Evolutionary conservation across 2,329 filamentous ascomycete species (phyloP), one percentile per base, ranked within the genome.

Genomic region (Fusarium scirpi): DNA sequence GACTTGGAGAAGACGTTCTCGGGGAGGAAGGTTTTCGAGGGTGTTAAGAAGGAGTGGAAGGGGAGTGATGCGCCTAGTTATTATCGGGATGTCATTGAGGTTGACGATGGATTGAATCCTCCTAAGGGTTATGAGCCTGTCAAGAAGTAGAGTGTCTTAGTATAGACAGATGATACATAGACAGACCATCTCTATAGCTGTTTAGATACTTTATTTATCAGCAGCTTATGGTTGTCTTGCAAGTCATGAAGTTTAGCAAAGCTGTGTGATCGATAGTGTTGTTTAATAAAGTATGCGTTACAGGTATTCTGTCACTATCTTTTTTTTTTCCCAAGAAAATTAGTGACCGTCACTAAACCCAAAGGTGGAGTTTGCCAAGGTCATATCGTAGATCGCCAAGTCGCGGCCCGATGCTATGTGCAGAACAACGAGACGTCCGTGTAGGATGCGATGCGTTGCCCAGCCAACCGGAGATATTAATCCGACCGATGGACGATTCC

Each of bases 61-160:
- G 61, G 77, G n/a, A 83, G 74, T 68, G 18, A 76, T 10, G 77
- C 77, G 0, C 80, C 82, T 0, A 80, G 79, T 6, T 85, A 85
- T 73, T 85, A 85, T 67, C 70, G 74, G 62, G 77, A 80, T 65
- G 76, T 73, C 27, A 76, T 82, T 56, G 78, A 82, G 71, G 74
- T 80, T 16, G 76, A 80, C 0, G 84, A 85, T 60, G 84, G 83
- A 5, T 72, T 81, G 15, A 77, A 82, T 65, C 82, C 83, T 38
- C 84, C 84, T 7, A 51, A 74, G 58, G 82, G 79, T 0, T 85
- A 82, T 59, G 66, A 70, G 45, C 73, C 78, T 30, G 45, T 48
- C 15, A 67, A 71, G 60, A 69, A 63, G 29, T 57, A 62, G 20
- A 69, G 5, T 6, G 3, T 10, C 3, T 10, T 11, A 6, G 32